A percentile compares a stretch with the other conserved stretches of the same genome.
Evolutionary conservation across 331 rosid genomes (phyloP).

Genomic region (Malus hybrid): DNA sequence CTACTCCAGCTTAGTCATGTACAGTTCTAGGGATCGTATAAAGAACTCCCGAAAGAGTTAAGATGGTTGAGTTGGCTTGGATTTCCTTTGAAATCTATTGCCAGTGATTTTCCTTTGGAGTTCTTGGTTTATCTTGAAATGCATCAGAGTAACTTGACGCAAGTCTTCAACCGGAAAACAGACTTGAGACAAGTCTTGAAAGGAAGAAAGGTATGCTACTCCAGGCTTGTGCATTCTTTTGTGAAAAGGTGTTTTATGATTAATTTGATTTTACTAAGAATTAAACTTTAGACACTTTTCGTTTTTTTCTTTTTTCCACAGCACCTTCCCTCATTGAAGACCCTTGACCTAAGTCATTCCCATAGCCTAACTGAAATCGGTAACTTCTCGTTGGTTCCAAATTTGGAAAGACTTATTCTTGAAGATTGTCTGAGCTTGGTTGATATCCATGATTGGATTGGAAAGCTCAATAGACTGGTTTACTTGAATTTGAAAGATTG

Average conservation of each 20-base stretch:
- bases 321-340: neutral
- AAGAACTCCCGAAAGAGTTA: neutral
- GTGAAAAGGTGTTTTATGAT: too few relatives aligned
- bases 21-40: neutral
- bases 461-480: neutral
- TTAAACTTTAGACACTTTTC: neutral
- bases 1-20: neutral
- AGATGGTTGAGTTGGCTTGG: neutral
- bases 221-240: too few relatives aligned
- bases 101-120: neutral
- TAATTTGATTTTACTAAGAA: too few relatives aligned
- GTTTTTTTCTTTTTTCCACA: neutral
- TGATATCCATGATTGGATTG: neutral
- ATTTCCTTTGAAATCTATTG: neutral
- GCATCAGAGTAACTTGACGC: neutral
- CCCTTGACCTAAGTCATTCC: neutral
- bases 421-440: neutral
- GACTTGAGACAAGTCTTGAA: slow-evolving; percentile 1
- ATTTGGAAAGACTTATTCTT: neutral
- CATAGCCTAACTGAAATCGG: neutral
- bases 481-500: neutral
- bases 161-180: too few relatives aligned
- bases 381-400: neutral
- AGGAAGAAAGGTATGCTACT: neutral
- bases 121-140: slow-evolving; percentile 9